Evolutionary conservation across 1,284 basidiomycete genomes (phyloP).

Genomic region (Irpex sp.): DNA sequence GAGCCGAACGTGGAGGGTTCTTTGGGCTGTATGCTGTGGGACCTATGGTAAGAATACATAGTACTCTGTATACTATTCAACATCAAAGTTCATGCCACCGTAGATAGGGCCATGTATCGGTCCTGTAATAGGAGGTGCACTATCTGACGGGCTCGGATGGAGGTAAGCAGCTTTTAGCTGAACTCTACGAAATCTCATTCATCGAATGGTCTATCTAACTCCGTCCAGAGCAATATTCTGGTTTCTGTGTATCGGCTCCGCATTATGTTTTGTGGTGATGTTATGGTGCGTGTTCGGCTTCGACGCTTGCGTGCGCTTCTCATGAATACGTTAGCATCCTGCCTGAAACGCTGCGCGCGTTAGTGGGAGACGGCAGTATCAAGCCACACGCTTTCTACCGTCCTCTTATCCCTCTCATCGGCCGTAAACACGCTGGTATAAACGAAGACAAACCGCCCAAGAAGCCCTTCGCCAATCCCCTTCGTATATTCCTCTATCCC

Average conservation of each 20-base stretch:
- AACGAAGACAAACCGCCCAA: constrained; percentile 26
- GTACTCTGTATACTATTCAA: background rate
- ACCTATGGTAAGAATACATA: constrained; percentile 29
- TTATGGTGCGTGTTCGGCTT: constrained; percentile 42
- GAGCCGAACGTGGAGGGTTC: constrained; percentile 36
- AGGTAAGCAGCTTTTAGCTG: constrained; percentile 37
- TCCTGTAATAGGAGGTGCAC: constrained; percentile 52
- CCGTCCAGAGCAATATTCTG: constrained; percentile 68
- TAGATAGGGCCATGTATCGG: constrained; percentile 37
- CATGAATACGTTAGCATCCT: constrained; percentile 29
- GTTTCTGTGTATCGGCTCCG: constrained; percentile 67
- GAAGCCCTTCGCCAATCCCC: constrained; percentile 49
- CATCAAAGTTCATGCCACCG: background rate
- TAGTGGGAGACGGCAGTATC: constrained; percentile 59
- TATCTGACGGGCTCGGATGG: constrained; percentile 63
- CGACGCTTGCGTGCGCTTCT: background rate
- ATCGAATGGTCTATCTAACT: background rate
- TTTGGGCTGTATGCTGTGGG: constrained; percentile 35
- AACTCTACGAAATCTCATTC: background rate
- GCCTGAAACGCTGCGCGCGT: constrained; percentile 49
- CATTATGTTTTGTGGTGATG: constrained; percentile 49
- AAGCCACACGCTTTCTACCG: constrained; percentile 42
- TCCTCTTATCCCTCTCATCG: constrained; percentile 55
- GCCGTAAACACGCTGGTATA: constrained; percentile 27
- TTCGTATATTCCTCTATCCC: constrained; percentile 52